Evolutionary conservation across 768 basidiomycete genomes (phyloP), one percentile per base, ranked within the genome.

Genomic region (Pleurotus salmoneostramineus): DNA sequence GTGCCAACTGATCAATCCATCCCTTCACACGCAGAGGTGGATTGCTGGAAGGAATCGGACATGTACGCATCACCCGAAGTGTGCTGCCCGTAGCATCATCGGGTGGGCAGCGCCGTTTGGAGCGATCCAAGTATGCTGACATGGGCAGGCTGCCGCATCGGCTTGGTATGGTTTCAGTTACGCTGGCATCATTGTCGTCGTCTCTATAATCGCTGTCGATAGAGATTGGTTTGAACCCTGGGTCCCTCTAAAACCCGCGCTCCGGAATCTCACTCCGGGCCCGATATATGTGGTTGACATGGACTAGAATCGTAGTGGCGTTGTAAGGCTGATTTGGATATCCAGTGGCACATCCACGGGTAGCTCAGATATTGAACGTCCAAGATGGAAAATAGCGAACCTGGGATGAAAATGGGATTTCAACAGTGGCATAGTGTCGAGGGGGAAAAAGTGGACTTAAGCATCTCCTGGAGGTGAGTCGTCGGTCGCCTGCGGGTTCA

Each of bases 381-480:
- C 62, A 40, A 60, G 15, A 3, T 60, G 50, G 12, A 60, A 43
- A 48, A 65, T 60, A 14, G 60, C 62, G 54, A 57, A 63, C 40
- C 59, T 63, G 12, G 64, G 64, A 51, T 63, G 59, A 32, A 65
- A n/a, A 44, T 63, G 61, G 32, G 48, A 58, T 15, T 40, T 55
- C 33, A 65, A 48, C 7, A 17, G 17, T 27, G 62, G 62, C 5
- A 65, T 43, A 14, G 10, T 55, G 4, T 56, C 27, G 54, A 27
- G 1, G 37, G 62, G 58, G 47, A 59, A 56, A 5, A 31, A 6
- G 31, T 65, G 62, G 31, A 15, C 37, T 8, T 15, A 36, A 33
- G 55, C 15, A 17, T 37, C 35, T 51, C 2, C 2, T 31, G 32
- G 50, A 50, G 6, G 15, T 33, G 33, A 15, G 31, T 12, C 6